Evolutionary conservation across 768 basidiomycete genomes (phyloP).

Genomic region (Chalciporus sphaerocephalus): DNA sequence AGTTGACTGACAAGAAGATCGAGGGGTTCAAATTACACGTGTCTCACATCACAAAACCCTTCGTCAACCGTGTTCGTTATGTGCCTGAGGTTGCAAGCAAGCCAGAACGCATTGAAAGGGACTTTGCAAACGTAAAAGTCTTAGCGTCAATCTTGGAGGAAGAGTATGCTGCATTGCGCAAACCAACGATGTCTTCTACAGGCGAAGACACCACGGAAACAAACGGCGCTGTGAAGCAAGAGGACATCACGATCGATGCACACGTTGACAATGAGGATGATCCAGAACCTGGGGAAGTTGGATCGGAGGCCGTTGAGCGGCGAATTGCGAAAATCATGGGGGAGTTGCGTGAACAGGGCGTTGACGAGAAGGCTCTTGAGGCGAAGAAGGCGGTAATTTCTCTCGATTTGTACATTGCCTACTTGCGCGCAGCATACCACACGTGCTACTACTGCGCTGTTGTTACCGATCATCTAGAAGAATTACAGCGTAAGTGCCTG

Average conservation of each 20-base stretch:
- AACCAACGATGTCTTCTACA: conserved; percentile 20
- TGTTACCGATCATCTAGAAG: conserved; percentile 89
- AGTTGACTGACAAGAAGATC: conserved; percentile 87
- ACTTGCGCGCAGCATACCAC: conserved; percentile 88
- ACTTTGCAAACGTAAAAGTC: conserved; percentile 68
- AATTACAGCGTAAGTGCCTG: conserved; percentile 91
- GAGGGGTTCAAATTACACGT: conserved; percentile 94
- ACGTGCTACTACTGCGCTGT: conserved; percentile 98
- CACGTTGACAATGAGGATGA: conserved; percentile 40
- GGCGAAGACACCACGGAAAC: conserved; percentile 22
- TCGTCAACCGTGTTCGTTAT: conserved; percentile 71
- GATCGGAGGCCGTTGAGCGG: conserved; percentile 77
- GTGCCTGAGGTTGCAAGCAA: conserved; percentile 80
- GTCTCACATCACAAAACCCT: conserved; percentile 73
- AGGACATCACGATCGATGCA: conserved; percentile 30
- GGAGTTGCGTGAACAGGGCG: conserved; percentile 63
- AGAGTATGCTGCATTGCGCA: conserved; percentile 54
- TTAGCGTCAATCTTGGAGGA: conserved; percentile 75
- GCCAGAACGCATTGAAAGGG: conserved; percentile 76
- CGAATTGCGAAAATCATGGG: conserved; percentile 73
- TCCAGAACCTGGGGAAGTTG: conserved; percentile 56
- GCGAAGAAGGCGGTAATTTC: conserved; percentile 75
- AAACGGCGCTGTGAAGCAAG: conserved; percentile 26
- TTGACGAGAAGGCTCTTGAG: conserved; percentile 63
- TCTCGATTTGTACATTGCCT: conserved; percentile 90